These are phyloP conservation scores for Fusarium sp. DNA, from an alignment of 2,329 filamentous ascomycete genomes.

Conservation along the genomic window DNA sequence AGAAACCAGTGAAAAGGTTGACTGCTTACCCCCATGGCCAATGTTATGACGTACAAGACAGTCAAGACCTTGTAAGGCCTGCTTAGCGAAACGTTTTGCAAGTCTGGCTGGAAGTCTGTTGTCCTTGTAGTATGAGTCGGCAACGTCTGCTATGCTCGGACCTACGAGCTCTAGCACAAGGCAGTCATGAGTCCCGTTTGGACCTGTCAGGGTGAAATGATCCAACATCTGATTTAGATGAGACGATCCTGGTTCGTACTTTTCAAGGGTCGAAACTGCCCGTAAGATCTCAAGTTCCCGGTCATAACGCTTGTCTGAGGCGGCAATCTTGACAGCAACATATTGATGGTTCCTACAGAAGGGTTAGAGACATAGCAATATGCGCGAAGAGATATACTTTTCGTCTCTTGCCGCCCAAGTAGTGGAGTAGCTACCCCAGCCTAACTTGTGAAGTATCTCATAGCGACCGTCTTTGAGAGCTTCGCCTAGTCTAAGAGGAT, in stretches of 20 bases:
- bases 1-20: rapidly evolving
- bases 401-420: constrained; percentile 61
- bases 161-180: constrained; percentile 27
- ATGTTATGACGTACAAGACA: constrained; percentile 27
- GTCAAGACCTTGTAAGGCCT: constrained; percentile 35
- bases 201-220: constrained; percentile 19
- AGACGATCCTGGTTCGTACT: neutral
- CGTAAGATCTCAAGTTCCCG: constrained; percentile 12
- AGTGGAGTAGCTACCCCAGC: constrained; percentile 60
- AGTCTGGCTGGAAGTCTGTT: constrained; percentile 24
- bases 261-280: constrained; percentile 3
- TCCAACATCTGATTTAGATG: constrained; percentile 16
- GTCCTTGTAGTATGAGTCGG: constrained; percentile 9
- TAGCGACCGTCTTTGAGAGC: constrained; percentile 57
- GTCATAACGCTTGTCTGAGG: neutral
- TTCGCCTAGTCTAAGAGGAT: constrained; percentile 59
- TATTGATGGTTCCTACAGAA: neutral
- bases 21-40: constrained; percentile 40
- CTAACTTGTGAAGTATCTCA: constrained; percentile 60
- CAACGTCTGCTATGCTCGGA: constrained; percentile 15
- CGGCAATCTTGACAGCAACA: constrained; percentile 35
- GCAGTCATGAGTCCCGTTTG: constrained; percentile 31
- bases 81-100: constrained; percentile 21
- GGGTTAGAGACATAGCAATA: neutral
- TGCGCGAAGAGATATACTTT: constrained; percentile 11